Conservation (phyloP, 495 filamentous ascomycete species). For the Aspergillus cavernicola region DNA sequence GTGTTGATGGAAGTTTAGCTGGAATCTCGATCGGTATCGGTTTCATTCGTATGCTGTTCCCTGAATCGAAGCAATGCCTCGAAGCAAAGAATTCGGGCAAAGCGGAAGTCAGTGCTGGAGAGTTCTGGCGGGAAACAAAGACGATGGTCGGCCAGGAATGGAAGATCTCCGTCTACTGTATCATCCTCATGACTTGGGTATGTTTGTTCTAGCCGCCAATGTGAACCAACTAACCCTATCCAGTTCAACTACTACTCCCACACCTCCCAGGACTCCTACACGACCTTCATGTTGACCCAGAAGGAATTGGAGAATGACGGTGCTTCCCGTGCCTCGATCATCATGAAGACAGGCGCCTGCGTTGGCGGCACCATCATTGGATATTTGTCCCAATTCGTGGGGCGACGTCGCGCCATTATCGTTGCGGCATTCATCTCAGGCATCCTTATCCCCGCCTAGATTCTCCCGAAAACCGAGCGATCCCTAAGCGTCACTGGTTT, state of each 20-base stretch:
- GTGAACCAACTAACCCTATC: background rate
- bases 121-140: constrained; percentile 60
- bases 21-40: constrained; percentile 62
- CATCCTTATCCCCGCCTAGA: constrained; percentile 66
- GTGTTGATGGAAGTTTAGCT: constrained; percentile 25
- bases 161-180: constrained; percentile 66
- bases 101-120: constrained; percentile 39
- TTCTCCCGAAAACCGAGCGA: constrained; percentile 55
- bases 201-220: background rate
- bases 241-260: constrained; percentile 58
- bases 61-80: constrained; percentile 67
- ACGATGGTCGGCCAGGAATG: constrained; percentile 63
- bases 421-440: constrained; percentile 53
- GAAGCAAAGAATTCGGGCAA: constrained; percentile 56
- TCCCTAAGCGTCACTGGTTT: constrained; percentile 64
- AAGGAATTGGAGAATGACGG: constrained; percentile 56
- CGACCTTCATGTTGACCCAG: constrained; percentile 66
- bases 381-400: constrained; percentile 67
- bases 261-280: constrained; percentile 71
- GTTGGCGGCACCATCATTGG: constrained; percentile 71
- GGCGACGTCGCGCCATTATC: constrained; percentile 65
- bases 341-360: constrained; percentile 71
- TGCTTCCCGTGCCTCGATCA: constrained; percentile 65
- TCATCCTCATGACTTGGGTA: constrained; percentile 68
- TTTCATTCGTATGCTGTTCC: constrained; percentile 60